Evolutionary conservation across 345 rosid genomes (phyloP).

Genomic region (Melaleuca quinquenervia): DNA sequence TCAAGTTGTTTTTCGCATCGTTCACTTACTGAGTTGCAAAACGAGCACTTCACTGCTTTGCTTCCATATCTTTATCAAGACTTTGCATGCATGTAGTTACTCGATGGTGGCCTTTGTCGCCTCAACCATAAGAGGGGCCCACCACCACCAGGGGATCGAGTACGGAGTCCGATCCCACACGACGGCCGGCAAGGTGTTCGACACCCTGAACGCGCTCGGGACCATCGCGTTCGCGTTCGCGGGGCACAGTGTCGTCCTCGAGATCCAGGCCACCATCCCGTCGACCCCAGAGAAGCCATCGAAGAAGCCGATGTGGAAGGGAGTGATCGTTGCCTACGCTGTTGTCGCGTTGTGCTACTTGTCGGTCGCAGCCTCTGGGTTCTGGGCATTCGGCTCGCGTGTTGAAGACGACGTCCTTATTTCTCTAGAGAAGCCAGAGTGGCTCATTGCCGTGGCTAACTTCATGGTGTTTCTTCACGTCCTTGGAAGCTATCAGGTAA

Average conservation of each 20-base stretch:
- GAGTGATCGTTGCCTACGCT: constrained; percentile 49
- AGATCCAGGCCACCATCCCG: constrained; percentile 81
- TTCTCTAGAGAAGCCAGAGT: constrained; percentile 46
- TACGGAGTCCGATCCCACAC: constrained; percentile 35
- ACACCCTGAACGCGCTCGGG: constrained; percentile 55
- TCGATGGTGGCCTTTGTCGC: constrained; percentile 67
- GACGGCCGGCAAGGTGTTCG: constrained; percentile 38
- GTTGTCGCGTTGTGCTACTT: constrained; percentile 68
- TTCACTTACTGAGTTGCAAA: background rate
- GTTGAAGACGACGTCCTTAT: constrained; percentile 55
- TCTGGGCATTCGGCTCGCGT: constrained; percentile 38
- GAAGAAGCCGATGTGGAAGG: constrained; percentile 74
- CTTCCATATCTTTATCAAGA: background rate
- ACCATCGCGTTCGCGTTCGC: constrained; percentile 76
- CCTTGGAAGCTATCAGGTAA: constrained; percentile 72
- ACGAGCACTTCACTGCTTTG: background rate
- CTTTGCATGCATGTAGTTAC: constrained; percentile 27
- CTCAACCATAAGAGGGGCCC: constrained; percentile 37
- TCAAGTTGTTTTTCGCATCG: background rate
- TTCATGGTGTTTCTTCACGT: constrained; percentile 61
- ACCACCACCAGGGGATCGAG: constrained; percentile 17
- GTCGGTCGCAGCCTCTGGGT: constrained; percentile 59
- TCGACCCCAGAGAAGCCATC: constrained; percentile 73
- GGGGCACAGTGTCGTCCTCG: constrained; percentile 66
- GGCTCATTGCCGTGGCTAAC: constrained; percentile 56